Percentiles rank a stretch among this genome's conserved stretches.
Evolutionary conservation across 768 basidiomycete species (phyloP).

Genomic region (Pleurotus tuoliensis): DNA sequence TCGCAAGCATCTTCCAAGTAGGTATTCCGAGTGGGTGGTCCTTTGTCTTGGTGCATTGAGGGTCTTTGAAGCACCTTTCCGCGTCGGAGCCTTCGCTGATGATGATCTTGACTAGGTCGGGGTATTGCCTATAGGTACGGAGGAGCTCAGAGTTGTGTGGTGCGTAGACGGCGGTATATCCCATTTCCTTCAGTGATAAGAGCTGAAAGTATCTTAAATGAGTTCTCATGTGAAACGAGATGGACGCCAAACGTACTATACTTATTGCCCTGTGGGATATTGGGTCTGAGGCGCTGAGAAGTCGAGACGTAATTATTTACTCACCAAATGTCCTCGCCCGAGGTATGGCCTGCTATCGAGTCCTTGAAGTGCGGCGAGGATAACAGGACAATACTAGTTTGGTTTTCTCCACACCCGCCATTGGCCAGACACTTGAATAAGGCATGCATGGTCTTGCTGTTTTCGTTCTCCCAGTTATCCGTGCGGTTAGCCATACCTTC

Average conservation of each 20-base stretch:
- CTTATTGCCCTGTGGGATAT: conserved; percentile 14
- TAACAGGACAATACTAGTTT: conserved; percentile 27
- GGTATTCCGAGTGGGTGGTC: conserved; percentile 30
- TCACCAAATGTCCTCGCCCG: conserved; percentile 30
- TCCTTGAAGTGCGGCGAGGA: conserved; percentile 22
- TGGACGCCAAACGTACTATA: conserved; percentile 15
- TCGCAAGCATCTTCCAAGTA: conserved; percentile 32
- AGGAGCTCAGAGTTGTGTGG: background rate
- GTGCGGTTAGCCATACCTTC: background rate
- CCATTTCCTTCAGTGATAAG: conserved; percentile 21
- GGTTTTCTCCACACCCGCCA: conserved; percentile 27
- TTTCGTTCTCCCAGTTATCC: conserved; percentile 8
- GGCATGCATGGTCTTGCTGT: conserved; percentile 8
- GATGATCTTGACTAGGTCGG: conserved; percentile 27
- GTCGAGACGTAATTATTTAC: no score
- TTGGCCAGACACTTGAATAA: conserved; percentile 21
- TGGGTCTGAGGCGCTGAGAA: no score
- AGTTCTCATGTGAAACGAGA: background rate
- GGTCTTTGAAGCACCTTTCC: background rate
- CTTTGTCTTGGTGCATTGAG: conserved; percentile 21
- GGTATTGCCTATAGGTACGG: conserved; percentile 15
- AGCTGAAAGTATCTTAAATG: conserved; percentile 12
- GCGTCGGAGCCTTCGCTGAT: conserved; percentile 2
- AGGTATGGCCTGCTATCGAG: conserved; percentile 14
- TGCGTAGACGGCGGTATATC: conserved; percentile 13